Percentiles rank a stretch among this genome's conserved stretches.
Evolutionary conservation across 768 basidiomycete species (phyloP).

Genomic region (Dictyophora rubrovolvata): DNA sequence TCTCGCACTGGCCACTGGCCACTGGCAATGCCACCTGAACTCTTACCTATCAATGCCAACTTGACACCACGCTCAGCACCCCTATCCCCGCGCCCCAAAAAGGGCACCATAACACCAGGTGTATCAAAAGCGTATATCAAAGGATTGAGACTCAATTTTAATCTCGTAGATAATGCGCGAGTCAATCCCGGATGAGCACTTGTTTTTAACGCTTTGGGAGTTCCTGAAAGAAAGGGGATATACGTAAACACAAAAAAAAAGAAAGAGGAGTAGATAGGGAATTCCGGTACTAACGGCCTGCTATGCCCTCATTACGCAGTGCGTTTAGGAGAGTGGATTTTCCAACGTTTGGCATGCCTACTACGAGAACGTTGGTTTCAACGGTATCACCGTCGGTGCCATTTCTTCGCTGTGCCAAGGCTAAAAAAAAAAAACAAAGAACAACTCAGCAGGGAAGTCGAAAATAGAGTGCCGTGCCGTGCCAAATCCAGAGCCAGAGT

Average conservation of each 20-base stretch:
- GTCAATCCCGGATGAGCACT: constrained; percentile 88
- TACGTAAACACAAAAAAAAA: background rate
- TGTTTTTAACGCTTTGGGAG: constrained; percentile 83
- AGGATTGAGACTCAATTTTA: constrained; percentile 75
- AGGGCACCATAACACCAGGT: constrained; percentile 95
- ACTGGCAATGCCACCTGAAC: too few species aligned
- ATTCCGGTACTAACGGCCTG: constrained; percentile 81
- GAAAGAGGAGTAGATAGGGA: constrained; percentile 16
- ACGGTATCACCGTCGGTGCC: constrained; percentile 48
- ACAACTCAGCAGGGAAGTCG: background rate
- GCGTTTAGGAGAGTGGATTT: constrained; percentile 93
- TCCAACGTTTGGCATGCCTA: constrained; percentile 98
- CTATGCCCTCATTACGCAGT: constrained; percentile 75
- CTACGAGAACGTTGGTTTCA: constrained; percentile 81
- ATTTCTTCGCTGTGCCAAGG: constrained; percentile 20
- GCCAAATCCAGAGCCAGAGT: too few species aligned
- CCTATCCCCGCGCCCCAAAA: constrained; percentile 72
- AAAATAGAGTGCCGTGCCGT: too few species aligned
- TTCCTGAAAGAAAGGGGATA: constrained; percentile 30
- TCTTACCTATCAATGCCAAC: constrained; percentile 85
- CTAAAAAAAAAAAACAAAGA: background rate
- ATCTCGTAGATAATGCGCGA: constrained; percentile 74
- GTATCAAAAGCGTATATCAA: constrained; percentile 90
- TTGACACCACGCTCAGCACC: constrained; percentile 91
- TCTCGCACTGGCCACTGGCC: too few species aligned